Evolutionary conservation across 1,139 yeast species (phyloP).

Genomic region (Hansenula sp.): DNA sequence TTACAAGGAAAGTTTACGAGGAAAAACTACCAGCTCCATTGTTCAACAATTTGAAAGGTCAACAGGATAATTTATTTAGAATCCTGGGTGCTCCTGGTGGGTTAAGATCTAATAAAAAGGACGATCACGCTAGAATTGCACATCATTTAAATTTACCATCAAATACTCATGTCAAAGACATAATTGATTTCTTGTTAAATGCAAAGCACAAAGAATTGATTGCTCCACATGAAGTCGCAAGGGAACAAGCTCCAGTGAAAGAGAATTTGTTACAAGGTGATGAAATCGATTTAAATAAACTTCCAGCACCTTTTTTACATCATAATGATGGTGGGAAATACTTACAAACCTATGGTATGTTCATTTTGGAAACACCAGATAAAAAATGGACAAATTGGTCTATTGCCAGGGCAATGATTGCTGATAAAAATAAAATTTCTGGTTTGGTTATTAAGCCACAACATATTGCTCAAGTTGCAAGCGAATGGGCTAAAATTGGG

Average conservation of each 20-base stretch:
- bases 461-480: constrained; percentile 21
- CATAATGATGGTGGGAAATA: constrained; percentile 21
- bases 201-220: constrained; percentile 11
- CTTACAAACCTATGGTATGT: constrained; percentile 24
- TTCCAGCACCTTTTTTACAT: constrained; percentile 20
- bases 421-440: constrained; percentile 16
- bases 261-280: constrained; percentile 14
- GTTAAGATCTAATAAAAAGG: constrained; percentile 8
- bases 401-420: constrained; percentile 22
- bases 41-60: constrained; percentile 18
- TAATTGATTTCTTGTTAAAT: constrained; percentile 16
- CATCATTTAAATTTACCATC: constrained; percentile 19
- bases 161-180: constrained; percentile 17
- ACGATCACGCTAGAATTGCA: constrained; percentile 23
- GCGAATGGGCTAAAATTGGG: constrained; percentile 20
- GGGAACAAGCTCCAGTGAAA: constrained; percentile 16
- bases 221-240: constrained; percentile 12
- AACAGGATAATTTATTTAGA: constrained; percentile 14
- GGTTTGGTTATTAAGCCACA: constrained; percentile 23
- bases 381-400: constrained; percentile 24
- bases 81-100: constrained; percentile 20
- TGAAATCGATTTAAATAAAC: constrained; percentile 13
- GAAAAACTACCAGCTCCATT: constrained; percentile 17
- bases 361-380: constrained; percentile 21
- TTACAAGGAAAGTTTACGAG: constrained; percentile 20